phyloP scores from a whole-genome alignment of 495 filamentous ascomycete genomes.

The Aspergillus diversus region DNA sequence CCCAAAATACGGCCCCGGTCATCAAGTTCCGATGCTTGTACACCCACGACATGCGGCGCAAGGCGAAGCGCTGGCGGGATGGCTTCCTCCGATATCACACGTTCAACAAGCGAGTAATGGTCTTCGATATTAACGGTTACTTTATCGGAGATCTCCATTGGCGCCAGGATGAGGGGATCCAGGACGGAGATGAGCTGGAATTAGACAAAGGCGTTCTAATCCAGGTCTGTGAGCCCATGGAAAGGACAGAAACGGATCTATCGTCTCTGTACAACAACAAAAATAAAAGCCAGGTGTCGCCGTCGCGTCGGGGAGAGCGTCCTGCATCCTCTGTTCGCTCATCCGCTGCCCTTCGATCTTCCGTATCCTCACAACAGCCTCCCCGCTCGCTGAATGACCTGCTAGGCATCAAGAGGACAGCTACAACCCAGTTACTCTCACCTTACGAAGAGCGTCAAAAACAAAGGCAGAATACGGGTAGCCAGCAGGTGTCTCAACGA shows the following conservation, averaged over 20 bases:
- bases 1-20: slow-evolving; percentile 72
- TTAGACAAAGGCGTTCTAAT: slow-evolving; percentile 78
- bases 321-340: slow-evolving; percentile 22
- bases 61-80: slow-evolving; percentile 93
- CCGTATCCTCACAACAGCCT: slow-evolving; percentile 35
- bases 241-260: slow-evolving; percentile 75
- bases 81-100: slow-evolving; percentile 84
- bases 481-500: slow-evolving; percentile 33
- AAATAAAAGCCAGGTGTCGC: slow-evolving; percentile 41
- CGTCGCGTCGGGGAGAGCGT: slow-evolving; percentile 22
- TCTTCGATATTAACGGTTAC: slow-evolving; percentile 79
- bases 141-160: slow-evolving; percentile 86
- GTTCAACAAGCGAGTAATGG: slow-evolving; percentile 91
- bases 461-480: slow-evolving; percentile 14
- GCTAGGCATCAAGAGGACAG: slow-evolving; percentile 57
- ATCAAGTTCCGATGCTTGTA: slow-evolving; percentile 83
- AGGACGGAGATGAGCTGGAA: slow-evolving; percentile 80
- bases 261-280: slow-evolving; percentile 73
- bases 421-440: slow-evolving; percentile 50
- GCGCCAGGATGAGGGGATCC: slow-evolving; percentile 63
- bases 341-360: slow-evolving; percentile 31
- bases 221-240: slow-evolving; percentile 74
- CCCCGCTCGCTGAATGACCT: slow-evolving; percentile 60
- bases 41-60: slow-evolving; percentile 79
- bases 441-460: slow-evolving; percentile 52